These are phyloP conservation scores for Ochetophila trinervis DNA, from an alignment of 306 rosid species.

Conservation along the genomic window DNA sequence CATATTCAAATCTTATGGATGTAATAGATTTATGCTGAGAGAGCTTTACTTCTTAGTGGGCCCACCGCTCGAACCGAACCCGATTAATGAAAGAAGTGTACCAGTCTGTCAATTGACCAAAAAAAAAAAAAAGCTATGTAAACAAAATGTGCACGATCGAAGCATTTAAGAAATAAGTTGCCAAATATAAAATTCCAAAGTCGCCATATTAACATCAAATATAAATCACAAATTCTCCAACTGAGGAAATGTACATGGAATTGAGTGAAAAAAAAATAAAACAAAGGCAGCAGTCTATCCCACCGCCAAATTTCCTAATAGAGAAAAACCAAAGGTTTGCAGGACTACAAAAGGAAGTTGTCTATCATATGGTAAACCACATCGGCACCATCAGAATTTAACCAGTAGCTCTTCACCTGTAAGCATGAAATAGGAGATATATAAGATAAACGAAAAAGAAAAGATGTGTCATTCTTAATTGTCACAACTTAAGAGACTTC, in stretches of 20 bases:
- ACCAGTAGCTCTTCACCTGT: slow-evolving; percentile 91
- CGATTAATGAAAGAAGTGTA: no score
- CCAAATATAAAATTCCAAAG: slow-evolving; percentile 16
- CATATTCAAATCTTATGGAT: no score
- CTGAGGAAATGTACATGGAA: slow-evolving; percentile 19
- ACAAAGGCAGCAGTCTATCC: slow-evolving; percentile 19
- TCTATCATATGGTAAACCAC: slow-evolving; percentile 90
- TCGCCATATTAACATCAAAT: slow-evolving; percentile 21
- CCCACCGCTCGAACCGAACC: no score
- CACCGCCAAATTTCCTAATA: slow-evolving; percentile 23
- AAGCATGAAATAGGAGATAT: slow-evolving; percentile 15
- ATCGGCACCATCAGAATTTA: slow-evolving; percentile 92
- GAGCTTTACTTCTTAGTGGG: no score
- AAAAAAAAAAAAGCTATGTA: slow-evolving; percentile 6
- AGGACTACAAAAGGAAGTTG: slow-evolving; percentile 57
- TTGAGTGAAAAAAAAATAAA: background rate
- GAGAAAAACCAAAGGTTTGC: slow-evolving; percentile 6
- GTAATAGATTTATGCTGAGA: no score
- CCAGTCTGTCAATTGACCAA: no score
- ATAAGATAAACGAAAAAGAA: slow-evolving; percentile 7
- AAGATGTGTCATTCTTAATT: slow-evolving; percentile 2
- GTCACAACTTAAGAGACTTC: background rate
- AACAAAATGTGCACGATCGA: slow-evolving; percentile 1
- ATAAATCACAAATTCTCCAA: slow-evolving; percentile 30
- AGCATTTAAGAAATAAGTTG: slow-evolving; percentile 8